Percentiles rank a stretch among this genome's conserved stretches.
These are phyloP conservation scores for Aurantiochytrium sp. DNA, from an alignment of 108 stramenopile species.

Conservation along the genomic window DNA sequence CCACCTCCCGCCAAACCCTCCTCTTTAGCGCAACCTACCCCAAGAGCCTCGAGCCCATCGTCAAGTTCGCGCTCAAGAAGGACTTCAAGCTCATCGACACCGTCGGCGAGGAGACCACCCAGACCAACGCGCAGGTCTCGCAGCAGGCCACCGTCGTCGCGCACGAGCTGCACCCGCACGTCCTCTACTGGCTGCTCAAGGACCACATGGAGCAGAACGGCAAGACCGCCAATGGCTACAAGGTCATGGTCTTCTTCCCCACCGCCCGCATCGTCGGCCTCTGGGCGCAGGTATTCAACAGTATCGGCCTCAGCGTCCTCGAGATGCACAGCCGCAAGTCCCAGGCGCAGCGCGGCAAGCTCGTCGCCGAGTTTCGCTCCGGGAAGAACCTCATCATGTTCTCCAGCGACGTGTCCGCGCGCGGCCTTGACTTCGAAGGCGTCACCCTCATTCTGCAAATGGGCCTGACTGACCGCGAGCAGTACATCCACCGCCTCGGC, in stretches of 20 bases:
- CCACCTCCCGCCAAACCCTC: slow-evolving; percentile 74
- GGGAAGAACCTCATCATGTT: slow-evolving; percentile 64
- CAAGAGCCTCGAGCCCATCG: slow-evolving; percentile 55
- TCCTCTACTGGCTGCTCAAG: not conserved
- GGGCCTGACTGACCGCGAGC: slow-evolving; percentile 70
- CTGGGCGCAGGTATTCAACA: slow-evolving; percentile 69
- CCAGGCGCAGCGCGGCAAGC: slow-evolving; percentile 68
- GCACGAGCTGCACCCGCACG: slow-evolving; percentile 37
- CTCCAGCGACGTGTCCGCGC: slow-evolving; percentile 79
- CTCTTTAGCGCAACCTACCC: slow-evolving; percentile 89
- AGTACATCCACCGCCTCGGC: slow-evolving; percentile 92
- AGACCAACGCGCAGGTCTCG: slow-evolving; percentile 60
- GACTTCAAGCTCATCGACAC: slow-evolving; percentile 36
- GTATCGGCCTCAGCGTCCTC: slow-evolving; percentile 49
- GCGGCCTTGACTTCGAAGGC: slow-evolving; percentile 82
- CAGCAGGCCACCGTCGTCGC: slow-evolving; percentile 54
- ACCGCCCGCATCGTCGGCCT: slow-evolving; percentile 72
- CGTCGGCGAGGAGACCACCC: slow-evolving; percentile 41
- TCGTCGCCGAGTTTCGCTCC: slow-evolving; percentile 63
- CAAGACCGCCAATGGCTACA: not conserved
- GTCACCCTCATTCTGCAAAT: slow-evolving; percentile 75
- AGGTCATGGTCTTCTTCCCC: slow-evolving; percentile 83
- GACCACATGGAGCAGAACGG: not conserved
- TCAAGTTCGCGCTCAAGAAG: slow-evolving; percentile 53
- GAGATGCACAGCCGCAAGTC: slow-evolving; percentile 80